Evolutionary conservation across 805 yeast species (phyloP).

Genomic region (Lachancea nothofagi): DNA sequence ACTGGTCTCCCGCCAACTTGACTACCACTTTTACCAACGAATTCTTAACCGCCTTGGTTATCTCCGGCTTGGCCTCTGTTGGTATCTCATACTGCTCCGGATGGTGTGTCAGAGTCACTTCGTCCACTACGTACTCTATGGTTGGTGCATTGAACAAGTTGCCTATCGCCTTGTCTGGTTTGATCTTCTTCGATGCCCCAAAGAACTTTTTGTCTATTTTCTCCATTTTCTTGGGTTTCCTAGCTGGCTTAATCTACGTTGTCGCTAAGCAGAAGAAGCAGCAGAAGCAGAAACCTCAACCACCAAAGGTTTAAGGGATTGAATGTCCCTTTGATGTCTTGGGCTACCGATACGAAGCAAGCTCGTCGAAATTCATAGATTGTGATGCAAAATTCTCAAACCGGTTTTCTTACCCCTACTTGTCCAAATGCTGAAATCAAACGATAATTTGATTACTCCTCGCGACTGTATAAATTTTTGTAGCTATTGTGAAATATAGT

Average conservation of each 20-base stretch:
- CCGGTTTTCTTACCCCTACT: too few species aligned
- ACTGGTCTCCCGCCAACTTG: conserved; percentile 84
- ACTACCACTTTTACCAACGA: conserved; percentile 67
- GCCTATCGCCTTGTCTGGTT: conserved; percentile 94
- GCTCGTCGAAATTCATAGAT: too few species aligned
- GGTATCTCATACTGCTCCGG: conserved; percentile 99
- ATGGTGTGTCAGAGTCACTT: conserved; percentile 99
- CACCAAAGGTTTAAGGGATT: conserved; percentile 6
- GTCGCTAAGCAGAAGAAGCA: conserved; percentile 89
- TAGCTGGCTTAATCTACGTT: conserved; percentile 93
- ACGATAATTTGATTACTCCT: too few species aligned
- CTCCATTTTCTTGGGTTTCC: conserved; percentile 88
- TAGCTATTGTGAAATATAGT: too few species aligned
- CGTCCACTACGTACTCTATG: conserved; percentile 98
- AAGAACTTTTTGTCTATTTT: conserved; percentile 87
- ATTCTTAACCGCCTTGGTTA: conserved; percentile 72
- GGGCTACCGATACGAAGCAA: too few species aligned
- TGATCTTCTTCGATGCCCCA: conserved; percentile 91
- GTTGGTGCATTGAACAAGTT: conserved; percentile 98
- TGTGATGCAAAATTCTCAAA: too few species aligned
- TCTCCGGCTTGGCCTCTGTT: conserved; percentile 90
- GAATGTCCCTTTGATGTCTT: too few species aligned
- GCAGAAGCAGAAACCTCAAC: conserved; percentile 24
- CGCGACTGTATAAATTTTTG: too few species aligned
- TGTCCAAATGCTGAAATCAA: too few species aligned